phyloP scores from a whole-genome alignment of 2,329 filamentous ascomycete genomes.

The Neonectria faginata region DNA sequence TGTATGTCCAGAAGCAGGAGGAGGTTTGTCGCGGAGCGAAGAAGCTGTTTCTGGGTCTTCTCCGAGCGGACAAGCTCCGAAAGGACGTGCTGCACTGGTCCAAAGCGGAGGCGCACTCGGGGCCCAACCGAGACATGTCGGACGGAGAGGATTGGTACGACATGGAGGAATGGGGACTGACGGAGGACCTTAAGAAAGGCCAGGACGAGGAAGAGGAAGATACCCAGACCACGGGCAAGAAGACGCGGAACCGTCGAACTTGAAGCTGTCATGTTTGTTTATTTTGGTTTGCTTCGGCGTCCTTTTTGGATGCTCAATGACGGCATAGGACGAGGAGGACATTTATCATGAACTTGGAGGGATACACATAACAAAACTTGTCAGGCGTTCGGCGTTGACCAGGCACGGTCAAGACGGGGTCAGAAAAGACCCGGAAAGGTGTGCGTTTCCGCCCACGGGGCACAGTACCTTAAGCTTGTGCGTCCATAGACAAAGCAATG shows the following conservation, averaged over 20 bases:
- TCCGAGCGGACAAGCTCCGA: constrained; percentile 78
- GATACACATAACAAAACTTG: constrained; percentile 24
- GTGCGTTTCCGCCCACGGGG: constrained; percentile 1
- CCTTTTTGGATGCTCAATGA: not conserved
- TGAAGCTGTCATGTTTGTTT: constrained; percentile 19
- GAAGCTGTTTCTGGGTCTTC: constrained; percentile 75
- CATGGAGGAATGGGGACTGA: constrained; percentile 80
- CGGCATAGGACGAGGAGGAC: not conserved
- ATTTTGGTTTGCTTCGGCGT: constrained; percentile 8
- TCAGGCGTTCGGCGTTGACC: constrained; percentile 25
- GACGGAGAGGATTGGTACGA: constrained; percentile 94
- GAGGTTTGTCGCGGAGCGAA: constrained; percentile 80
- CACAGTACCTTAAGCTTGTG: constrained; percentile 1
- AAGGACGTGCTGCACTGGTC: constrained; percentile 79
- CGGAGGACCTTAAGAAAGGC: constrained; percentile 82
- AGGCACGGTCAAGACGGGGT: constrained; percentile 8
- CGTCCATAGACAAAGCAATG: constrained; percentile 15
- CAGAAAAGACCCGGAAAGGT: not conserved
- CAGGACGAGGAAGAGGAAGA: constrained; percentile 87
- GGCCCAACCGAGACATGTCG: constrained; percentile 78
- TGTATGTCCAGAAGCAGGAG: constrained; percentile 88
- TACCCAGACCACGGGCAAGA: constrained; percentile 67
- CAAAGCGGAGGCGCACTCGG: constrained; percentile 80
- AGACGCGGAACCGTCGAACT: constrained; percentile 67
- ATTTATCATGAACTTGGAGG: constrained; percentile 10